Evolutionary conservation across 495 filamentous ascomycete genomes (phyloP).

Genomic region (Penicillium alfredii): DNA sequence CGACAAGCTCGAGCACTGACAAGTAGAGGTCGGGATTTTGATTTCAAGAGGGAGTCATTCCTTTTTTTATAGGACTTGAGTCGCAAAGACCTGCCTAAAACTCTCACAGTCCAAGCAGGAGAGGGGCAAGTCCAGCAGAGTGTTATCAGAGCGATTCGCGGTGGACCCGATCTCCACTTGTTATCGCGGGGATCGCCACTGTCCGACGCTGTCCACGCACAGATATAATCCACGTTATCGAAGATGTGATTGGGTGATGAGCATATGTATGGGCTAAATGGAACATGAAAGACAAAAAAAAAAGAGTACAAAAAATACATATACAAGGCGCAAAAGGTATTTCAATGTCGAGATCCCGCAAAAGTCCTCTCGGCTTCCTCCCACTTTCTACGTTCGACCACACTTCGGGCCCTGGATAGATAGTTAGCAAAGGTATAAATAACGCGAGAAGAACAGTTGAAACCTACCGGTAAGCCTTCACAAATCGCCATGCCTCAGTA

Average conservation of each 20-base stretch:
- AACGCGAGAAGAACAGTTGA: not conserved
- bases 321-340: slow-evolving; percentile 15
- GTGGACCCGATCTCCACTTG: slow-evolving; percentile 9
- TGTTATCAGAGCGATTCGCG: not conserved
- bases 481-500: slow-evolving; percentile 89
- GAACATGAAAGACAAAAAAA: no score
- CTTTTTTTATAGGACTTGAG: no score
- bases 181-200: slow-evolving; percentile 42
- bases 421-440: slow-evolving; percentile 11
- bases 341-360: slow-evolving; percentile 23
- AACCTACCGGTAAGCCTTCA: slow-evolving; percentile 57
- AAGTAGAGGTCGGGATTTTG: slow-evolving; percentile 1
- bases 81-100: slow-evolving; percentile 22
- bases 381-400: slow-evolving; percentile 43
- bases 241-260: no score
- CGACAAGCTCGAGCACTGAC: slow-evolving; percentile 3
- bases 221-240: not conserved
- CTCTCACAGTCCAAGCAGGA: slow-evolving; percentile 1
- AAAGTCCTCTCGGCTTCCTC: slow-evolving; percentile 42
- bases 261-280: no score
- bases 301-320: slow-evolving; percentile 9
- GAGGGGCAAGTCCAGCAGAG: slow-evolving; percentile 9
- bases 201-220: slow-evolving; percentile 23
- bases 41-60: slow-evolving; percentile 12
- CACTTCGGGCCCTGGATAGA: slow-evolving; percentile 32